Percentiles rank a stretch among this genome's conserved stretches.
Evolutionary conservation across 1,139 yeast genomes (phyloP).

Genomic region (Zhuliangozyma blackwelliae): DNA sequence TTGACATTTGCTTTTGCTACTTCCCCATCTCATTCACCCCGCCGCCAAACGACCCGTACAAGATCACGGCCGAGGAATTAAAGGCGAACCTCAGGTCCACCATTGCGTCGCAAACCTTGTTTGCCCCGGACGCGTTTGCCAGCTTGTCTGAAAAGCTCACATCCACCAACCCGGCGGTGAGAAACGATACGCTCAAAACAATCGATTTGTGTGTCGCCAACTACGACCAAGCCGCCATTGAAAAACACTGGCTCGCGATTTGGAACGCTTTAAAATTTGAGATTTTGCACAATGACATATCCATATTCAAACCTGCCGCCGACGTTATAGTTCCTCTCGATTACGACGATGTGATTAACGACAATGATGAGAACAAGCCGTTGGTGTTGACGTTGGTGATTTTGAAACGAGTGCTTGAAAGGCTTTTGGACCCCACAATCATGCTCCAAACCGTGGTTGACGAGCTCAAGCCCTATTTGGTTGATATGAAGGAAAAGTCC

Average conservation of each 20-base stretch:
- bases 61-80: slow-evolving; percentile 70
- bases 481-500: slow-evolving; percentile 47
- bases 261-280: slow-evolving; percentile 92
- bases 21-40: slow-evolving; percentile 96
- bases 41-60: slow-evolving; percentile 86
- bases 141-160: slow-evolving; percentile 80
- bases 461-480: slow-evolving; percentile 57
- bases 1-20: slow-evolving; percentile 89
- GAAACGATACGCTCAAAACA: slow-evolving; percentile 71
- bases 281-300: slow-evolving; percentile 65
- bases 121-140: slow-evolving; percentile 72
- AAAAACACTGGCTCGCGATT: slow-evolving; percentile 61
- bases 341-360: slow-evolving; percentile 24
- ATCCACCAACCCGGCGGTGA: slow-evolving; percentile 73
- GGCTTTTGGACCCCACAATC: slow-evolving; percentile 25
- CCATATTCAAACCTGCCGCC: slow-evolving; percentile 26
- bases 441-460: slow-evolving; percentile 40
- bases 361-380: slow-evolving; percentile 36
- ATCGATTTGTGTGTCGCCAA: slow-evolving; percentile 51
- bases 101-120: slow-evolving; percentile 58
- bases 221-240: slow-evolving; percentile 47
- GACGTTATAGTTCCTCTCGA: slow-evolving; percentile 27
- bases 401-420: slow-evolving; percentile 36
- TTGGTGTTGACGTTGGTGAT: slow-evolving; percentile 47
- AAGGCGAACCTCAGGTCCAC: slow-evolving; percentile 56